Evolutionary conservation across 306 rosid species (phyloP).

Genomic region (Sechiopsis laciniata): DNA sequence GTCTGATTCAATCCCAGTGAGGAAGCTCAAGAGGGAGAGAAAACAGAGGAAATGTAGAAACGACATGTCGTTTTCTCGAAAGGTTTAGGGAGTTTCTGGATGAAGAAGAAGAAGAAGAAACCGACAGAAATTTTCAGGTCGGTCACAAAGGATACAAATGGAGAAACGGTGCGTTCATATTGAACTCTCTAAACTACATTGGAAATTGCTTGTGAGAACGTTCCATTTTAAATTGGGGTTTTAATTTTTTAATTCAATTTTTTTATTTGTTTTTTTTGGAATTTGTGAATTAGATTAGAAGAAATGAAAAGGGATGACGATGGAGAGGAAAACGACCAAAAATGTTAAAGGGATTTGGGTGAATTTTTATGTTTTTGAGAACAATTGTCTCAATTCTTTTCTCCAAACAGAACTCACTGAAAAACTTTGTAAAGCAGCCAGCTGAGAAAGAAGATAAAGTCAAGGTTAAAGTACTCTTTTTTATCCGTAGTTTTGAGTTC

Average conservation of each 20-base stretch:
- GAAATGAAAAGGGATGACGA: not conserved
- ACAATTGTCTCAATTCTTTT: not conserved
- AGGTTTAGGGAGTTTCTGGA: not conserved
- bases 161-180: not conserved
- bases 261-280: not conserved
- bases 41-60: conserved; percentile 25
- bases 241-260: not conserved
- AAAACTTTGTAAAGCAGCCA: too few relatives aligned
- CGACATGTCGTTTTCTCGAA: conserved; percentile 33
- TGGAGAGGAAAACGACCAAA: not conserved
- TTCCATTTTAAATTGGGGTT: not conserved
- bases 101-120: not conserved
- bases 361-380: not conserved
- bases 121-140: not conserved
- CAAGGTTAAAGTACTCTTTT: too few relatives aligned
- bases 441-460: too few relatives aligned
- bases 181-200: not conserved
- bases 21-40: conserved; percentile 32
- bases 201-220: not conserved
- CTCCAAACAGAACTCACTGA: not conserved
- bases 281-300: not conserved
- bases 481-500: too few relatives aligned
- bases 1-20: conserved; percentile 35
- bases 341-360: conserved; percentile 3
- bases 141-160: not conserved